Conservation (phyloP, 176 grass and related monocot genomes). For the Ensete ventricosum region DNA sequence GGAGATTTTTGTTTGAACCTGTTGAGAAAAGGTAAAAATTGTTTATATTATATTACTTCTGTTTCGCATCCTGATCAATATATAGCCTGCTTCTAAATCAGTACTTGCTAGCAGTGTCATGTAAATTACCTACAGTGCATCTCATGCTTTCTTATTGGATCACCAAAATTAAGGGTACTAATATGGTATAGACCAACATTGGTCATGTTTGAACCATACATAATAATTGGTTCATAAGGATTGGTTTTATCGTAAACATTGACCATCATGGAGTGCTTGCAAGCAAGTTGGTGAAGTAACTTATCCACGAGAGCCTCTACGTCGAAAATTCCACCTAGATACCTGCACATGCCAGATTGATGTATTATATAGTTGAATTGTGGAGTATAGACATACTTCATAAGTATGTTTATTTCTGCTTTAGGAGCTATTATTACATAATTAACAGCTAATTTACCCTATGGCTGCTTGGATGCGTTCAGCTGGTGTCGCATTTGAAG, state of each 20-base stretch:
- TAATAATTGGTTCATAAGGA: conserved; percentile 44
- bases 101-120: neutral
- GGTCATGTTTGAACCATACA: conserved; percentile 66
- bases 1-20: conserved; percentile 68
- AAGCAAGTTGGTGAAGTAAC: conserved; percentile 75
- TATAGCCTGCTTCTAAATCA: neutral
- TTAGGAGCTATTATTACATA: neutral
- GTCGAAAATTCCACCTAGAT: conserved; percentile 96
- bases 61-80: no score
- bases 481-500: conserved; percentile 43
- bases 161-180: conserved; percentile 84
- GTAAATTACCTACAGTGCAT: conserved; percentile 93
- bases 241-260: conserved; percentile 94
- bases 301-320: conserved; percentile 95
- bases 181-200: conserved; percentile 34
- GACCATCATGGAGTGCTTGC: conserved; percentile 84
- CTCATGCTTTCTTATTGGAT: conserved; percentile 81
- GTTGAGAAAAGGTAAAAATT: neutral
- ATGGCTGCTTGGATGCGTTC: conserved; percentile 73
- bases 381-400: neutral
- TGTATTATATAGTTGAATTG: neutral
- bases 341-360: conserved; percentile 32
- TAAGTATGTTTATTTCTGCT: neutral
- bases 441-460: conserved; percentile 42
- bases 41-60: neutral